Evolutionary conservation across 2,329 filamentous ascomycete species (phyloP).

Genomic region (Chaetomium sp.): DNA sequence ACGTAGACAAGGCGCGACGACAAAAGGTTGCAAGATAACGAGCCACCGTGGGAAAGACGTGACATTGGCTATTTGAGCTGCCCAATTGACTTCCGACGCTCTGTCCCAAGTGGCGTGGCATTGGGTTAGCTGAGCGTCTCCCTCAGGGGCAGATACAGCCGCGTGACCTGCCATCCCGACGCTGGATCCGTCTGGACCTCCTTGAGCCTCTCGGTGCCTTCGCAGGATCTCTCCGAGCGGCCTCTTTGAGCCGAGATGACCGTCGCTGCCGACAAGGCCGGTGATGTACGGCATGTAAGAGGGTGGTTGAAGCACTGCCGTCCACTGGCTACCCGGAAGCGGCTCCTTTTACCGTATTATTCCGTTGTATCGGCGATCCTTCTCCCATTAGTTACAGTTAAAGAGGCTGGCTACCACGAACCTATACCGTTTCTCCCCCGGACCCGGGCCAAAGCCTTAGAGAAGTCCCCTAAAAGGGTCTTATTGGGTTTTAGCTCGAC

Average conservation of each 20-base stretch:
- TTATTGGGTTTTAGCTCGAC: neutral
- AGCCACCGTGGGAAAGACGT: slow-evolving; percentile 57
- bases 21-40: slow-evolving; percentile 89
- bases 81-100: neutral
- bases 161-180: neutral
- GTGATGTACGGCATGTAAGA: neutral
- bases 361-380: neutral
- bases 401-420: neutral
- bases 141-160: neutral
- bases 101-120: neutral
- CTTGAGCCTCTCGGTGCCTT: neutral
- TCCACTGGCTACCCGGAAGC: neutral
- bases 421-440: neutral
- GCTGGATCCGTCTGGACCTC: neutral
- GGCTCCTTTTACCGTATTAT: neutral
- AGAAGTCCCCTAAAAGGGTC: neutral
- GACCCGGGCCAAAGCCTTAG: neutral
- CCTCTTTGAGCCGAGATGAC: neutral
- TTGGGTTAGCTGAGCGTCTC: neutral
- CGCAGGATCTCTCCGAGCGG: neutral
- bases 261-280: neutral
- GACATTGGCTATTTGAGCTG: neutral
- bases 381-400: neutral
- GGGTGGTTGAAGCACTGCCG: neutral
- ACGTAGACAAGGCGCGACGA: slow-evolving; percentile 71